A percentile compares a stretch with the other conserved stretches of the same genome.
phyloP scores from a whole-genome alignment of 2,329 filamentous ascomycete species.

The Geosmithia morbida region DNA sequence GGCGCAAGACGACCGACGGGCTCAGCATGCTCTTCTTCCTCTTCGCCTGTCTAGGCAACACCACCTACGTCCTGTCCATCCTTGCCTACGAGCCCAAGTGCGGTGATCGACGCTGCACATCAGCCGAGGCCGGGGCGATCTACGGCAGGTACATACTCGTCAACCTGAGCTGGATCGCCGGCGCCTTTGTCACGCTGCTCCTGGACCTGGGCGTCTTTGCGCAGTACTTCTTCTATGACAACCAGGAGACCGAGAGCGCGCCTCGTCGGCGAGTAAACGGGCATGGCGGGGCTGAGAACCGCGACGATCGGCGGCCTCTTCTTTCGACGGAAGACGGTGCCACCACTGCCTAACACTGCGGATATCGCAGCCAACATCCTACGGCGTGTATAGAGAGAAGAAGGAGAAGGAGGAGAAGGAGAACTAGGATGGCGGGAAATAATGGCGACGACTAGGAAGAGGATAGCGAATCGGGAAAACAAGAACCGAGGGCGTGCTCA shows the following conservation, averaged over 20 bases:
- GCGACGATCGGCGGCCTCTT: conserved; percentile 10
- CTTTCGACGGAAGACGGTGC: conserved; percentile 7
- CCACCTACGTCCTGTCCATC: conserved; percentile 87
- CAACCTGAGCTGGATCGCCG: conserved; percentile 81
- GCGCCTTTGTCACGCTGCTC: conserved; percentile 75
- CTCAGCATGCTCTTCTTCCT: conserved; percentile 91
- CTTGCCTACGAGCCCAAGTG: conserved; percentile 77
- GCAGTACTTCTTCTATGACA: conserved; percentile 78
- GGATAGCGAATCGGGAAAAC: too few species aligned
- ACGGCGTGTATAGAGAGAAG: too few species aligned
- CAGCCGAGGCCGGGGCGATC: conserved; percentile 48
- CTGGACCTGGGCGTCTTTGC: conserved; percentile 78
- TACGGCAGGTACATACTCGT: conserved; percentile 78
- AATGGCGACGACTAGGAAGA: too few species aligned
- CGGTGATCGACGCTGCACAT: conserved; percentile 32
- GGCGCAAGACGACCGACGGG: conserved; percentile 84
- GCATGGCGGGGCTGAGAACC: conserved; percentile 12
- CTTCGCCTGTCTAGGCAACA: conserved; percentile 88
- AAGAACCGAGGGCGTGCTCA: too few species aligned
- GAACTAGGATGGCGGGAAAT: too few species aligned
- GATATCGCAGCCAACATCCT: too few species aligned
- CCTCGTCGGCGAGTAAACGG: conserved; percentile 21
- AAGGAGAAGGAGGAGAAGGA: too few species aligned
- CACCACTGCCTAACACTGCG: neutral
- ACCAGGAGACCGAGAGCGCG: conserved; percentile 4